A percentile compares a stretch with the other conserved stretches of the same genome.
phyloP scores from a whole-genome alignment of 2,329 filamentous ascomycete species.

The Phialemonium atrogriseum region DNA sequence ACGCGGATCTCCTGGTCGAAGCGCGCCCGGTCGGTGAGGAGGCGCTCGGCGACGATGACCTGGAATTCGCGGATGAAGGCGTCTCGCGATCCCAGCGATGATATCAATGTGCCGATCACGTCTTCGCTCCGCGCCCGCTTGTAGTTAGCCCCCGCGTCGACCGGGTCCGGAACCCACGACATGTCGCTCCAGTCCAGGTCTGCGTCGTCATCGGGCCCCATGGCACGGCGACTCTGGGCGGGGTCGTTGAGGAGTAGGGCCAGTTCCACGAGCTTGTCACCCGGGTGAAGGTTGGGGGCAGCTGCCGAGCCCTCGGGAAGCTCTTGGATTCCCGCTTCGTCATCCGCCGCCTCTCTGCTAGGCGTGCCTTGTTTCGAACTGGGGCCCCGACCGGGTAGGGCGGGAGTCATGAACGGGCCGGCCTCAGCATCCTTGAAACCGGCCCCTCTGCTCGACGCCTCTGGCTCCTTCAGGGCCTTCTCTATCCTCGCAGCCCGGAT shows the following conservation, averaged over 20 bases:
- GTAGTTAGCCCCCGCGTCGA: slow-evolving; percentile 89
- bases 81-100: slow-evolving; percentile 80
- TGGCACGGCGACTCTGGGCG: slow-evolving; percentile 39
- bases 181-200: slow-evolving; percentile 87
- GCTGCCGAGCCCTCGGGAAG: background rate
- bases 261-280: slow-evolving; percentile 54
- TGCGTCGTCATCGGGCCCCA: slow-evolving; percentile 46
- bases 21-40: slow-evolving; percentile 51
- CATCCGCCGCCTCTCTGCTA: too few relatives aligned
- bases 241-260: slow-evolving; percentile 58
- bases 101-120: slow-evolving; percentile 81
- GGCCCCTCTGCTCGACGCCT: background rate
- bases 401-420: slow-evolving; percentile 8
- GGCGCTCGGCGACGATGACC: slow-evolving; percentile 74
- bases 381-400: slow-evolving; percentile 1
- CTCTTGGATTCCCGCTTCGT: background rate
- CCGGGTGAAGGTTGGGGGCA: background rate
- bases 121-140: slow-evolving; percentile 83
- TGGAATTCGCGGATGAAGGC: slow-evolving; percentile 93
- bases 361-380: slow-evolving; percentile 5
- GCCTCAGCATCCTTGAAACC: background rate
- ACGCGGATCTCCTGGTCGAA: slow-evolving; percentile 78
- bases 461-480: slow-evolving; percentile 8
- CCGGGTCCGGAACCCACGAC: slow-evolving; percentile 85
- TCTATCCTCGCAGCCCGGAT: slow-evolving; percentile 13